Evolutionary conservation across 306 rosid genomes (phyloP).

Genomic region (Begonia peltatifolia): DNA sequence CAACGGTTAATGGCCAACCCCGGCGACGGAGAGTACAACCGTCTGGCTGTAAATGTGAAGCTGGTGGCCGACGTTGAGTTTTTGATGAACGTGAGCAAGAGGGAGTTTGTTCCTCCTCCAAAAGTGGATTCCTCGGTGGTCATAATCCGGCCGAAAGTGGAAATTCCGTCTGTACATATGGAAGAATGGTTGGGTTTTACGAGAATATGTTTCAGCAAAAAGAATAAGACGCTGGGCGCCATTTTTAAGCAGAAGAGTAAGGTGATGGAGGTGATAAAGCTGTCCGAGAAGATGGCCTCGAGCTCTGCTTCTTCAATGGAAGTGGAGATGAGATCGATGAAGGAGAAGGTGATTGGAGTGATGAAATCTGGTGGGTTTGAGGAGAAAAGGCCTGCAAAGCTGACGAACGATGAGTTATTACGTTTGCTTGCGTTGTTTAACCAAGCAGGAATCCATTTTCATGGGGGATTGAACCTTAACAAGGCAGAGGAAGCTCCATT

Average conservation of each 20-base stretch:
- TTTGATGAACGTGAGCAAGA: conserved; percentile 72
- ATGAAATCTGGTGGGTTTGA: conserved; percentile 43
- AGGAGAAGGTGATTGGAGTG: conserved; percentile 35
- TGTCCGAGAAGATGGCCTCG: conserved; percentile 8
- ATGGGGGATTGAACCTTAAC: conserved; percentile 13
- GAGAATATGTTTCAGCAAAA: conserved; percentile 44
- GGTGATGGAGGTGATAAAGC: conserved; percentile 19
- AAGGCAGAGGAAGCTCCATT: conserved; percentile 13
- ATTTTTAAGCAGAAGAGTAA: conserved; percentile 57
- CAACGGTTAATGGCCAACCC: conserved; percentile 59
- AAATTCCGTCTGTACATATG: conserved; percentile 42
- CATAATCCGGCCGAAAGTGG: conserved; percentile 50
- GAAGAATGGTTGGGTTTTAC: conserved; percentile 67
- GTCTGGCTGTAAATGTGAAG: conserved; percentile 67
- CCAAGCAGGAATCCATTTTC: conserved; percentile 56
- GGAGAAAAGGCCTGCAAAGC: conserved; percentile 61
- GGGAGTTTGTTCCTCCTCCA: conserved; percentile 73
- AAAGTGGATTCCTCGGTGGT: conserved; percentile 85
- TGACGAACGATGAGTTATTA: conserved; percentile 42
- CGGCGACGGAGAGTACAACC: conserved; percentile 61
- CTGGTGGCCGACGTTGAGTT: conserved; percentile 64
- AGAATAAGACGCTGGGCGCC: conserved; percentile 77
- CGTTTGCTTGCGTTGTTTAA: conserved; percentile 53
- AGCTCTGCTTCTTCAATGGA: conserved; percentile 12
- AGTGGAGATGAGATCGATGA: conserved; percentile 13